Evolutionary conservation across 2,329 filamentous ascomycete species (phyloP).

Genomic region (Paramyrothecium roridum): DNA sequence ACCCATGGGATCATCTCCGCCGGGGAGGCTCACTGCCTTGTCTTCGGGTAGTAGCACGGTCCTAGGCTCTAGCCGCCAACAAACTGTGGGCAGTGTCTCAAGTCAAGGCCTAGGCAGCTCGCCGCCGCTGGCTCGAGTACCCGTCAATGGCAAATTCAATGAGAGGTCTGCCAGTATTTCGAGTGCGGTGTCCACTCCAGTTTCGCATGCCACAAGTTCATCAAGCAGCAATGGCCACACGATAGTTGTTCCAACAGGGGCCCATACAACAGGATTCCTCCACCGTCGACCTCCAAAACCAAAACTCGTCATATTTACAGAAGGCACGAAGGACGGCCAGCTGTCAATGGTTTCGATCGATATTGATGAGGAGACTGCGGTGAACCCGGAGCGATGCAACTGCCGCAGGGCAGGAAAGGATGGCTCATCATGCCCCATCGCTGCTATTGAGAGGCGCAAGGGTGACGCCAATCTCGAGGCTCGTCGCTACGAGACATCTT

Average conservation of each 20-base stretch:
- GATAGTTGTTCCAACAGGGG: conserved; percentile 18
- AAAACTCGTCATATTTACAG: conserved; percentile 30
- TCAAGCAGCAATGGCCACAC: conserved; percentile 19
- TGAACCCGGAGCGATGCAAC: conserved; percentile 30
- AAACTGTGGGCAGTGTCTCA: conserved; percentile 13
- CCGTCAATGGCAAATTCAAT: conserved; percentile 6
- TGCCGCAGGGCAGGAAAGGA: conserved; percentile 23
- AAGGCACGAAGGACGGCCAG: conserved; percentile 12
- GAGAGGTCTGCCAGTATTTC: conserved; percentile 17
- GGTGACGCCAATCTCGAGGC: conserved; percentile 19
- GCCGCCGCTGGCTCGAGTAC: conserved; percentile 1
- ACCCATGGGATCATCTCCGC: conserved; percentile 9
- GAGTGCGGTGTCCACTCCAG: conserved; percentile 6
- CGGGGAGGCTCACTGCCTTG: conserved; percentile 8
- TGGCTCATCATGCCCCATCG: conserved; percentile 17
- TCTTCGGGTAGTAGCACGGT: conserved; percentile 5
- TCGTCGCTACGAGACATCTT: conserved; percentile 19
- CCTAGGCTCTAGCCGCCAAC: conserved; percentile 12
- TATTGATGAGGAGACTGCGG: conserved; percentile 25
- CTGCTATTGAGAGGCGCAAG: conserved; percentile 21
- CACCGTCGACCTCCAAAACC: conserved; percentile 27
- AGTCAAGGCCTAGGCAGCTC: conserved; percentile 8
- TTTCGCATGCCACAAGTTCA: conserved; percentile 19
- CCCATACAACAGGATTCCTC: conserved; percentile 22
- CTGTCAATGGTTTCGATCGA: conserved; percentile 25